Evolutionary conservation across 2,329 filamentous ascomycete genomes (phyloP), one percentile per base, ranked within the genome.

Genomic region (Diaporthe humulicola): DNA sequence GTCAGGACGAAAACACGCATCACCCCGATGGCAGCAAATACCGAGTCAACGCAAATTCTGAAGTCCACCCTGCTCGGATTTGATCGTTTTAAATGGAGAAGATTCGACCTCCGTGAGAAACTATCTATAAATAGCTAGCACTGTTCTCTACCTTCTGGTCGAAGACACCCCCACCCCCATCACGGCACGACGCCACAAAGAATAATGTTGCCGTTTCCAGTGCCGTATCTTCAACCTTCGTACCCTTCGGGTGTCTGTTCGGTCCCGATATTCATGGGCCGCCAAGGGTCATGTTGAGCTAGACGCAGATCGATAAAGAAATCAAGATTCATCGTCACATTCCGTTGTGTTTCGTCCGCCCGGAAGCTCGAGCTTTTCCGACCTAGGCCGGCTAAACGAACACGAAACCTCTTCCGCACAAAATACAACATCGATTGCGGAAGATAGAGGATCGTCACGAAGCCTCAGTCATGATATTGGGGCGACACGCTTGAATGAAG

Each of bases 311-410:
- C 40, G 61, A 36, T 57, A 42, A 48, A 52, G 25, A 66, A 48
- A 57, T 56, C 52, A 61, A 60, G 19, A 40, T 73, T 73, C 71
- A 73, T 54, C 42, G 64, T 69, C 64, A 69, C 64, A 69, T 69
- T 69, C 64, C 64, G 64, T 22, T 40, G 22, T 17, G 64, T 54
- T 69, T 54, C 64, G 19, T 52, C 45, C 42, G 33, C 57, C 64
- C 58, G 70, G 57, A 42, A 54, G 6, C 22, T 38, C 25, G 28
- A 25, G 48, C 42, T 40, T 25, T 52, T 72, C 70, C 33, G 70
- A 45, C 28, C 50, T 61, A 64, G 57, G 17, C 25, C 36, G 57
- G 50, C 48, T 54, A 36, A 40, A 64, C 25, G 70, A n/a, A 40
- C 48, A 69, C 48, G 33, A 52, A 40, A 38, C 1, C 33, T 25